A percentile compares a stretch with the other conserved stretches of the same genome.
Conservation (phyloP, 164 flowering plant species). For the Malania oleifera region DNA sequence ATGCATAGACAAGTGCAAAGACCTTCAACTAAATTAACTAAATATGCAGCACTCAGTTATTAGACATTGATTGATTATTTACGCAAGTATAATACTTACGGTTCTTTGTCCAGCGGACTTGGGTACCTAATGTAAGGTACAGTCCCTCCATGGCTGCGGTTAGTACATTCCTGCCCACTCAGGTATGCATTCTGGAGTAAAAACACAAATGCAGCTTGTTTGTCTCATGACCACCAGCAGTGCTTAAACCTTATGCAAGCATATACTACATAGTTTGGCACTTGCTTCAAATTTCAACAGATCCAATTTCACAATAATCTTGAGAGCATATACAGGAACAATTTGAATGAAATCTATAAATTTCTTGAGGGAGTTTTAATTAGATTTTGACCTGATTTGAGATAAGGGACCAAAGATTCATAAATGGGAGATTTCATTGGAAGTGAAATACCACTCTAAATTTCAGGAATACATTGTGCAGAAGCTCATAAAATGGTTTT, state of each 20-base stretch:
- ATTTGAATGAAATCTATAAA: too few relatives aligned
- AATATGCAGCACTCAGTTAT: constrained; percentile 20
- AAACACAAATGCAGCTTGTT: neutral
- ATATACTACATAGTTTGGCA: too few relatives aligned
- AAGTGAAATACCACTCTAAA: constrained; percentile 44
- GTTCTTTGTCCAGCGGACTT: constrained; percentile 12
- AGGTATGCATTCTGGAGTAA: constrained; percentile 50
- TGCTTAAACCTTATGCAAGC: neutral
- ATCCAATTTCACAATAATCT: too few relatives aligned
- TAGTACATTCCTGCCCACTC: constrained; percentile 37
- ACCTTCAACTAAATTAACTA: neutral
- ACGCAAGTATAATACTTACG: constrained; percentile 5
- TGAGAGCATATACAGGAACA: too few relatives aligned
- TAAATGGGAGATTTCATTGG: neutral
- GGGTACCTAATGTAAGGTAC: constrained; percentile 35
- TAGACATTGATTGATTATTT: constrained; percentile 13
- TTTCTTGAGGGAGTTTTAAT: neutral
- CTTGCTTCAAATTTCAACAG: too few relatives aligned
- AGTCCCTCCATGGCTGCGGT: constrained; percentile 22
- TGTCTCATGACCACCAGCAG: neutral
- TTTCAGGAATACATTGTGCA: constrained; percentile 33
- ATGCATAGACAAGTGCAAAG: neutral
- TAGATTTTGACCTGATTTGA: neutral
- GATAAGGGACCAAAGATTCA: neutral
- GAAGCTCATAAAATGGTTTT: constrained; percentile 18